These are phyloP conservation scores for Diaporthe velutina DNA, from an alignment of 2,329 filamentous ascomycete species.

Conservation along the genomic window DNA sequence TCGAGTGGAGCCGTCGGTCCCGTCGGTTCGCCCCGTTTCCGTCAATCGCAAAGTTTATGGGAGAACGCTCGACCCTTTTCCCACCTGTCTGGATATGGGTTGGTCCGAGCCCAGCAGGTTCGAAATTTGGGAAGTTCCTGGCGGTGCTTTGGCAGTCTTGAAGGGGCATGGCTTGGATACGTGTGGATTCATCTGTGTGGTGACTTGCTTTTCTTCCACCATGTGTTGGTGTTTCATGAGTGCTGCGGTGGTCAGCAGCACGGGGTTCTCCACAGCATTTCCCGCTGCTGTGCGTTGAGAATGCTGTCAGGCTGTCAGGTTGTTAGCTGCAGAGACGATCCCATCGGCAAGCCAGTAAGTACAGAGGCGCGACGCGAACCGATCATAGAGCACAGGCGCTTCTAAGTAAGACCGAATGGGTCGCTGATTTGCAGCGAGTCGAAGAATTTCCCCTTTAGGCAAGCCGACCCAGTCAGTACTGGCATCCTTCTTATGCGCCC, in stretches of 20 bases:
- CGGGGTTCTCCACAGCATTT: slow-evolving; percentile 20
- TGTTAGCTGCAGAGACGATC: slow-evolving; percentile 27
- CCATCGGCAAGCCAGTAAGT: not conserved
- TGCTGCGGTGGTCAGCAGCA: slow-evolving; percentile 18
- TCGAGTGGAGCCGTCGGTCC: slow-evolving; percentile 34
- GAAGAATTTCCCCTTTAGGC: slow-evolving; percentile 13
- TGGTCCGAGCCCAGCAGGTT: slow-evolving; percentile 20
- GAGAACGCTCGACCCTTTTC: slow-evolving; percentile 23
- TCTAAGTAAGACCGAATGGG: slow-evolving; percentile 10
- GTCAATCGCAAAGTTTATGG: slow-evolving; percentile 19
- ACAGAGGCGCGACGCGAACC: not conserved
- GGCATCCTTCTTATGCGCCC: not conserved
- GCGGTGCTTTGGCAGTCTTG: not conserved
- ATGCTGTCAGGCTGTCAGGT: slow-evolving; percentile 1
- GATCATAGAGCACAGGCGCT: not conserved
- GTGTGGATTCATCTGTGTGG: not conserved
- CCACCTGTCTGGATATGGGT: slow-evolving; percentile 28
- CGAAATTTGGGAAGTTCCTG: not conserved
- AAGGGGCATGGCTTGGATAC: not conserved
- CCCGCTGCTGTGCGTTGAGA: not conserved
- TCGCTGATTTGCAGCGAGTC: not conserved
- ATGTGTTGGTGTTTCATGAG: slow-evolving; percentile 23
- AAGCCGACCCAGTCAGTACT: slow-evolving; percentile 15
- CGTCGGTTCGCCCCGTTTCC: slow-evolving; percentile 40
- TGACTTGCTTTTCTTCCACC: slow-evolving; percentile 15